phyloP scores from a whole-genome alignment of 2,329 filamentous ascomycete species.

The Fusarium heterosporum region DNA sequence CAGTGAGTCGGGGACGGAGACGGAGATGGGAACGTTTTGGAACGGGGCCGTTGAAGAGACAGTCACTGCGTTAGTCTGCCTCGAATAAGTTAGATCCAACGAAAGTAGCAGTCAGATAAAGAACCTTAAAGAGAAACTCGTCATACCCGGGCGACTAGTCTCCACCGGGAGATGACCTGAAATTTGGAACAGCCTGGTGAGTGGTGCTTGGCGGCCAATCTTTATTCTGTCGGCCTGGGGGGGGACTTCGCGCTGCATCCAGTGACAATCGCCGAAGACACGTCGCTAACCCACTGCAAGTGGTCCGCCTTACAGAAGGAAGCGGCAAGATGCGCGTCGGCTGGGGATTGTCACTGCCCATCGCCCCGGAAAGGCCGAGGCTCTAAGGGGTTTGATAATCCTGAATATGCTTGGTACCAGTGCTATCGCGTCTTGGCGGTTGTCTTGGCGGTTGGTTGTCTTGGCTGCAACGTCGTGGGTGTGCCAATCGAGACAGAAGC shows the following conservation, averaged over 20 bases:
- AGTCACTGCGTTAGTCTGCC: constrained; percentile 11
- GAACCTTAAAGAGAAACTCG: constrained; percentile 32
- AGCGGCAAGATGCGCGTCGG: constrained; percentile 1
- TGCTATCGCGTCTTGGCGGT: constrained; percentile 32
- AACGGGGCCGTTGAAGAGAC: constrained; percentile 25
- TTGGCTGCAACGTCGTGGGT: constrained; percentile 29
- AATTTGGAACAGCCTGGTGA: constrained; percentile 28
- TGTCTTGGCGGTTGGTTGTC: constrained; percentile 31
- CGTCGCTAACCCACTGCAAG: constrained; percentile 31
- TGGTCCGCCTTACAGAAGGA: constrained; percentile 34
- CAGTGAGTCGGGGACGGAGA: background rate
- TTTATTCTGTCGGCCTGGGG: constrained; percentile 17
- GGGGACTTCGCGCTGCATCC: constrained; percentile 14
- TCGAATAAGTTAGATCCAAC: constrained; percentile 27
- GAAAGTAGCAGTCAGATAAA: constrained; percentile 28
- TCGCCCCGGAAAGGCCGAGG: constrained; percentile 35
- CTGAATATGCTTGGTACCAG: constrained; percentile 17
- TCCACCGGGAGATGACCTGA: constrained; percentile 37
- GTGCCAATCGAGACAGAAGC: constrained; percentile 12
- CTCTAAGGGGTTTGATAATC: constrained; percentile 3
- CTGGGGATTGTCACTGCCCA: constrained; percentile 13
- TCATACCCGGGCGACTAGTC: constrained; percentile 26
- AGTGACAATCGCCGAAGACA: constrained; percentile 31
- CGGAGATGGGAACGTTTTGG: background rate
- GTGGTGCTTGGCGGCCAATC: constrained; percentile 37